Base-by-base conservation (phyloP, 2,329 filamentous ascomycete species). In the Ophiostoma ips region DNA sequence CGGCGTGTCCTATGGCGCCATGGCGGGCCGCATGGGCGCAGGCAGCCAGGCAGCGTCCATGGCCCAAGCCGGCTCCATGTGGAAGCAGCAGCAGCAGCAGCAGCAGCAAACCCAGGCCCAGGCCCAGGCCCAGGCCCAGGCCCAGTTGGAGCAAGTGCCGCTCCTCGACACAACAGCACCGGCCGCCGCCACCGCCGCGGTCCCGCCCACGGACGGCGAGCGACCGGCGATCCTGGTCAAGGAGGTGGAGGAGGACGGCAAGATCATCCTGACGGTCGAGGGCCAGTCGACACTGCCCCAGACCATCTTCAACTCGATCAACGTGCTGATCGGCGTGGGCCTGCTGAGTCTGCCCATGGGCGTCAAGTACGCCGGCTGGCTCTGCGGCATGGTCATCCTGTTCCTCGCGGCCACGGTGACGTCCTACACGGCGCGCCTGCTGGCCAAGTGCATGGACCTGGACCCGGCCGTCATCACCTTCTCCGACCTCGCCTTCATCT, bases 261-360 rank as follows among this genome's bases (percentile, higher is more conserved):
- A 83, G 60, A 77, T 90, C 45, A 79, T 95, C 50, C 77, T 90
- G 58, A 77, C 90, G 2, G 81, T 95, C 2, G 84, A 94, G 54
- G 90, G 90, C 36, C 88, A 94, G 68, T 94, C 87, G n/a, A 98
- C 90, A 1, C 72, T 96, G 15, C 88, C 88, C 0, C 90, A 96
- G 68, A 96, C 90, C 7, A 77, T 95, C 55, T 94, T 96, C 72
- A 98, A 98, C 66, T 94, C 87, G 3, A 90, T 90, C 62, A 95
- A 95, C 55, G 87, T 94, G 47, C 70, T 95, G 52, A 90, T 95
- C 54, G 89, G 89, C 15, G 83, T 98, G 30, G 90, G 90, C 1
- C 69, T 98, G 30, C 73, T 98, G 47, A 94, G 87, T 64, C 70
- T 98, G 49, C 92, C 90, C 6, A 75, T 96, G 61, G 90, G 86